A percentile compares a stretch with the other conserved stretches of the same genome.
Evolutionary conservation across 257 asterid genomes (phyloP).

Genomic region (Solanum chmielewskii): DNA sequence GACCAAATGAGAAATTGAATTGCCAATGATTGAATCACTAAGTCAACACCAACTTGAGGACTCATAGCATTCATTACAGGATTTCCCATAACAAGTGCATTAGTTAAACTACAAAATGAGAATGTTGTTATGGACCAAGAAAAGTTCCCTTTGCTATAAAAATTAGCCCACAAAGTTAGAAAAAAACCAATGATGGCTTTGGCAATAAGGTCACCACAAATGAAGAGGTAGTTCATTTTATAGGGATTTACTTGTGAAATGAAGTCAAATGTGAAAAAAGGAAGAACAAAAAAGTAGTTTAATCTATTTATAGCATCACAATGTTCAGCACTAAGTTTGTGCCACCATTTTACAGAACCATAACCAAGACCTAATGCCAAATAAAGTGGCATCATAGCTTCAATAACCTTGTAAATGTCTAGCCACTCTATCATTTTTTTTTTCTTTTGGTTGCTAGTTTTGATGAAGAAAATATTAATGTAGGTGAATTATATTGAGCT

Average conservation of each 20-base stretch:
- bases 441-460: not conserved
- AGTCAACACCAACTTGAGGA: constrained; percentile 37
- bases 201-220: constrained; percentile 46
- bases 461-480: not conserved
- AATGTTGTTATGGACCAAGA: constrained; percentile 58
- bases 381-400: constrained; percentile 44
- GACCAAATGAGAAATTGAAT: constrained; percentile 56
- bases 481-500: not conserved
- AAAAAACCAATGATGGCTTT: constrained; percentile 17
- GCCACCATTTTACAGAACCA: constrained; percentile 54
- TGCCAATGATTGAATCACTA: constrained; percentile 57
- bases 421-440: constrained; percentile 30
- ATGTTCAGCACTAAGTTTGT: constrained; percentile 57
- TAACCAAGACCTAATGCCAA: constrained; percentile 56
- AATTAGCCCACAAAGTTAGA: constrained; percentile 43
- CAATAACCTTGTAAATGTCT: constrained; percentile 50
- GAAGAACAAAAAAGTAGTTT: constrained; percentile 54
- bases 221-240: constrained; percentile 48
- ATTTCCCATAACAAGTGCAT: constrained; percentile 62
- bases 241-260: constrained; percentile 47
- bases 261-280: constrained; percentile 66
- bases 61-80: constrained; percentile 66
- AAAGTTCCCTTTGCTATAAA: constrained; percentile 15
- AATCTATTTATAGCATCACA: constrained; percentile 67
- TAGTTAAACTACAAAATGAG: constrained; percentile 41